Percentiles rank a stretch among this genome's conserved stretches.
These are phyloP conservation scores for Lipomyces chichibuensis DNA, from an alignment of 805 yeast genomes.

Conservation along the genomic window DNA sequence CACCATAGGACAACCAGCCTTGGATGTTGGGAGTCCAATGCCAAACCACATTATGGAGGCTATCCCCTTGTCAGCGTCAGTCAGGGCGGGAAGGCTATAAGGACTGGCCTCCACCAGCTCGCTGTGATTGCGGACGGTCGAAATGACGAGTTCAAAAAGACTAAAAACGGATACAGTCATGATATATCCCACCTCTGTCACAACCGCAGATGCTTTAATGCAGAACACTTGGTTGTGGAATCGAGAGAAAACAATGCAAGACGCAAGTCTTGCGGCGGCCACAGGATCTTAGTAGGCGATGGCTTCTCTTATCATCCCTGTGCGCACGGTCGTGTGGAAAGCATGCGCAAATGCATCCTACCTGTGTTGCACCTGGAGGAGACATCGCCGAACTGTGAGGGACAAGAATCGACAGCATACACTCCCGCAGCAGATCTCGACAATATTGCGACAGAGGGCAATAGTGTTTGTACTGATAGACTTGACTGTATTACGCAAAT, in stretches of 20 bases:
- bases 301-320: background rate
- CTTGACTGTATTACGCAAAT: background rate
- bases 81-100: background rate
- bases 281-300: background rate
- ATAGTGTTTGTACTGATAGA: background rate
- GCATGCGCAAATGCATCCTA: background rate
- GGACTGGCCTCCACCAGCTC: background rate
- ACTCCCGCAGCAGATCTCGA: background rate
- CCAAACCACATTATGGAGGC: background rate
- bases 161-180: background rate
- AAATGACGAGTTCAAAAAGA: background rate
- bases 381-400: background rate
- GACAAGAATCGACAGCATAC: background rate
- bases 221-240: background rate
- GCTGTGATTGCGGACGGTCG: background rate
- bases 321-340: background rate
- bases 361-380: background rate
- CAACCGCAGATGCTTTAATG: background rate
- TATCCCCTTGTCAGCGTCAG: background rate
- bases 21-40: background rate
- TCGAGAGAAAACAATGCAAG: background rate
- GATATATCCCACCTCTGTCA: background rate
- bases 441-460: background rate
- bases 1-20: background rate
- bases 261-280: background rate